Percentiles rank a stretch among this genome's conserved stretches.
phyloP scores from a whole-genome alignment of 371 early-diverging fungal species.

The Mortierella sp. region DNA sequence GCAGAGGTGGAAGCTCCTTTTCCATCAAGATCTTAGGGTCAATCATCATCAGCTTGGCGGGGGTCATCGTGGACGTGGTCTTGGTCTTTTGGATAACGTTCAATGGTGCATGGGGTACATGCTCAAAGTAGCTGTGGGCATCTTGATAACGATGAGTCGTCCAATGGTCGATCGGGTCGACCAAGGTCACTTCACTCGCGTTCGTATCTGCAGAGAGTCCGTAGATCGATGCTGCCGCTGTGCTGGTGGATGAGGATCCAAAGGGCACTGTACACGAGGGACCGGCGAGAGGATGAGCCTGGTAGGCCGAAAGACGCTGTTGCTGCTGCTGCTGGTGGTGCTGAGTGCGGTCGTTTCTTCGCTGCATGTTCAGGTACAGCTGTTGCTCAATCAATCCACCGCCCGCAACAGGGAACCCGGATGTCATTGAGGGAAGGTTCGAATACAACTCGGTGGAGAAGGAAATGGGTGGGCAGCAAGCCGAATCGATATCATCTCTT shows the following conservation, averaged over 20 bases:
- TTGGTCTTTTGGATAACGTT: background rate
- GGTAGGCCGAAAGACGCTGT: background rate
- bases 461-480: background rate
- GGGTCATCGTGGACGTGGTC: background rate
- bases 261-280: background rate
- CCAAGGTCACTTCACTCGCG: constrained; percentile 21
- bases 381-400: constrained; percentile 32
- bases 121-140: background rate
- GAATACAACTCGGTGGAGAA: background rate
- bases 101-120: background rate
- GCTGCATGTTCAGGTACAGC: constrained; percentile 14
- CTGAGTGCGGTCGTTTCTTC: background rate
- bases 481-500: background rate
- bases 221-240: constrained; percentile 1
- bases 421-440: background rate
- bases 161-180: constrained; percentile 34
- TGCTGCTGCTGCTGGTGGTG: constrained; percentile 11
- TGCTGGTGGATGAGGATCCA: background rate
- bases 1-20: constrained; percentile 23
- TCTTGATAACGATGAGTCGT: constrained; percentile 17
- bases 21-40: constrained; percentile 10
- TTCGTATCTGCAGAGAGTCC: constrained; percentile 13
- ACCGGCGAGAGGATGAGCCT: background rate
- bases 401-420: too few relatives aligned
- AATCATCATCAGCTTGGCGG: background rate